phyloP scores from a whole-genome alignment of 1,284 basidiomycete genomes.

The Anthracocystis panici-leucophaei region DNA sequence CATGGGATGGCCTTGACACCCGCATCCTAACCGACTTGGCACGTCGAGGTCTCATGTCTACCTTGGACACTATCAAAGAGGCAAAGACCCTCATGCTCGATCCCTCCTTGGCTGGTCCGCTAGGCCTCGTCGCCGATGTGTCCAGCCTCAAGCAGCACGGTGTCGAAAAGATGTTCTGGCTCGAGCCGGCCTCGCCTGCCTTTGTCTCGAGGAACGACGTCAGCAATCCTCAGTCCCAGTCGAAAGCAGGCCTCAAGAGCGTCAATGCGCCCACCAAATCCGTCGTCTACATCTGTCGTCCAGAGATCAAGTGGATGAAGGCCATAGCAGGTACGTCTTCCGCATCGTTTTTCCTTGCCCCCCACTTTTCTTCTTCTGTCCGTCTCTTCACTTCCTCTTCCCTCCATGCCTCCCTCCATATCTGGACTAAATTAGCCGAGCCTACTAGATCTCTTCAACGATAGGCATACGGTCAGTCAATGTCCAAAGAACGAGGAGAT shows the following conservation, averaged over 20 bases:
- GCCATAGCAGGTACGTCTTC: constrained; percentile 82
- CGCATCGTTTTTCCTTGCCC: constrained; percentile 45
- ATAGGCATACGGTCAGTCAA: constrained; percentile 61
- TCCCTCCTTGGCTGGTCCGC: constrained; percentile 85
- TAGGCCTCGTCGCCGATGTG: constrained; percentile 93
- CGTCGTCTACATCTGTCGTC: constrained; percentile 92
- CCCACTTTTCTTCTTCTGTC: not conserved
- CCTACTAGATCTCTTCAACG: constrained; percentile 50
- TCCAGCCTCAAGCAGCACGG: constrained; percentile 94
- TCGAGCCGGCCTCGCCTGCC: constrained; percentile 74
- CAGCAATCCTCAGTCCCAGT: constrained; percentile 16
- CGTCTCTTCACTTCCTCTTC: not conserved
- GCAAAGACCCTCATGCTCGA: constrained; percentile 95
- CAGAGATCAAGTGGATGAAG: constrained; percentile 85
- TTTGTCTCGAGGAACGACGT: constrained; percentile 42
- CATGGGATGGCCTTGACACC: constrained; percentile 54
- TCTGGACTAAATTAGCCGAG: constrained; percentile 58
- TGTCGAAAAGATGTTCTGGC: constrained; percentile 99
- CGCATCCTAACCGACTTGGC: constrained; percentile 48
- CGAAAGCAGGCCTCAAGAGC: constrained; percentile 37
- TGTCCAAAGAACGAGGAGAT: constrained; percentile 59
- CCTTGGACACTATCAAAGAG: constrained; percentile 58
- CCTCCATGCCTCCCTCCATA: not conserved
- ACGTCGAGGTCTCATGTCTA: constrained; percentile 46
- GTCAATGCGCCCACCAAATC: constrained; percentile 83